Evolutionary conservation across 768 basidiomycete species (phyloP), one percentile per base, ranked within the genome.

Genomic region (Mycena vulgaris): DNA sequence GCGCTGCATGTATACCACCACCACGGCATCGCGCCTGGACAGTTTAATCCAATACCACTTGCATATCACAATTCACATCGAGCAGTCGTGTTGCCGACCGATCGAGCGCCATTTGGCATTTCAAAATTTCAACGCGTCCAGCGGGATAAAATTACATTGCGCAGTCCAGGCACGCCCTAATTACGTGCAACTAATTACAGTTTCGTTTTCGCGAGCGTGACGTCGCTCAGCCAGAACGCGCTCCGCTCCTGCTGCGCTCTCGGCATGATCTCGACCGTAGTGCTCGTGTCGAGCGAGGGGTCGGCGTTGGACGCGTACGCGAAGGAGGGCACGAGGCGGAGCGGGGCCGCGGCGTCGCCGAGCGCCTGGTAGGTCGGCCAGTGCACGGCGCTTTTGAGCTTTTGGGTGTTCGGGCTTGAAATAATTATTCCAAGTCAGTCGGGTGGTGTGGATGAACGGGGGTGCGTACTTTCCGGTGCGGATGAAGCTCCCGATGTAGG

Each of bases 1-100:
- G 25, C 49, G 49, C 49, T 51, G 49, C 49, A 51, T 51, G 52
- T 33, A 53, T 35, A 53, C 31, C 52, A 33, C 27, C 30, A 47
- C 45, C 45, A 42, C 40, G 40, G 40, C 40, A 4, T 21, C 40
- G 5, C n/a, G n/a, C n/a, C n/a, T n/a, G n/a, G n/a, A n/a, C n/a
- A n/a, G n/a, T n/a, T n/a, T n/a, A n/a, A n/a, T n/a, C n/a, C n/a
- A n/a, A n/a, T n/a, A n/a, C n/a, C n/a, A n/a, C n/a, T n/a, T n/a
- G n/a, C n/a, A n/a, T n/a, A n/a, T n/a, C n/a, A n/a, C n/a, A n/a
- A n/a, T n/a, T n/a, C n/a, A n/a, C n/a, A n/a, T n/a, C n/a, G n/a
- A n/a, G n/a, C n/a, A n/a, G n/a, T n/a, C n/a, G n/a, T n/a, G n/a
- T n/a, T n/a, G n/a, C n/a, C n/a, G n/a, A n/a, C n/a, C n/a, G n/a